These are phyloP conservation scores for Trypanosoma grayi DNA, from an alignment of 208 protist species.

Conservation along the genomic window DNA sequence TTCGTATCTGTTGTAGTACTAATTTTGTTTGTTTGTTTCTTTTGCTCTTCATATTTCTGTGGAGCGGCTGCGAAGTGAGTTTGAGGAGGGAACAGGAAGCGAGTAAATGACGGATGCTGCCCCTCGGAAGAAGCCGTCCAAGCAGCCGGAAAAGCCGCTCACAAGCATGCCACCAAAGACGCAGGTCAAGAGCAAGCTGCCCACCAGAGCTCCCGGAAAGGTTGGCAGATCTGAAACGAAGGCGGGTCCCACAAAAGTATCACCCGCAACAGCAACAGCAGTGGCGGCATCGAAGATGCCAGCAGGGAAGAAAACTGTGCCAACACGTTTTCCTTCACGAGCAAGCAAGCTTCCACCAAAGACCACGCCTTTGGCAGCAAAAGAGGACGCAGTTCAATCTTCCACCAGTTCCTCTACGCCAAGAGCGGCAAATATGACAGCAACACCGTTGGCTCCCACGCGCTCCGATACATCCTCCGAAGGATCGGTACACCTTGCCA, in stretches of 20 bases:
- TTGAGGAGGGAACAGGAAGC: background rate
- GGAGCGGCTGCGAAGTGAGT: background rate
- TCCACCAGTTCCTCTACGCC: too few relatives aligned
- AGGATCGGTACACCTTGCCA: conserved; percentile 1
- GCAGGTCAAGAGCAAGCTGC: conserved; percentile 5
- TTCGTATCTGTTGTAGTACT: background rate
- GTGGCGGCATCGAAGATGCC: background rate
- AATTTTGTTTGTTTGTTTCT: background rate
- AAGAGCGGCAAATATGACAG: too few relatives aligned
- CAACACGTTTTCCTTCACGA: background rate
- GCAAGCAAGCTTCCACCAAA: background rate
- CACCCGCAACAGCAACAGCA: background rate
- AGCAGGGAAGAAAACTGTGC: background rate
- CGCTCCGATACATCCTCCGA: background rate
- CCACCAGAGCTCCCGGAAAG: conserved; percentile 6
- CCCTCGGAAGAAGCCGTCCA: conserved; percentile 1
- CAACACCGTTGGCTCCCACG: background rate
- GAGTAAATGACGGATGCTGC: background rate
- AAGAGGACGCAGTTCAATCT: background rate
- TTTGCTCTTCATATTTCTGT: conserved; percentile 11
- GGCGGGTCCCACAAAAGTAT: too few relatives aligned
- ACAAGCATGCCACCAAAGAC: background rate
- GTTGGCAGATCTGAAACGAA: too few relatives aligned
- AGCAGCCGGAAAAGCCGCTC: too few relatives aligned
- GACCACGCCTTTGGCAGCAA: background rate